Percentiles rank a stretch among this genome's conserved stretches.
phyloP scores from a whole-genome alignment of 139 green algal genomes.

The Mychonastes homosphaera region DNA sequence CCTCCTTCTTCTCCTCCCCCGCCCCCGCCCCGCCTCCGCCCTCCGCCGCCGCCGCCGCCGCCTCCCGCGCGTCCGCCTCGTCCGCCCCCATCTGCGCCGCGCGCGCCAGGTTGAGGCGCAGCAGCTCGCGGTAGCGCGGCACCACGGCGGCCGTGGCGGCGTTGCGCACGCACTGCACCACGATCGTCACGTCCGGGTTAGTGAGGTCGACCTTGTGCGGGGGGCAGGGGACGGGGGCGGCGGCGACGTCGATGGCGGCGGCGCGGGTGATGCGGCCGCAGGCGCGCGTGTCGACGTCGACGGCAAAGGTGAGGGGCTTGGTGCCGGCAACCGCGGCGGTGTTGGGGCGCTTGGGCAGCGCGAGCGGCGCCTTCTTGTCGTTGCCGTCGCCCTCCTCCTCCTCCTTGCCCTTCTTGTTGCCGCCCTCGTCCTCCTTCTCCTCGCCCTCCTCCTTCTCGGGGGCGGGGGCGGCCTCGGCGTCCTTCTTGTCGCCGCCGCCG shows the following conservation, averaged over 20 bases:
- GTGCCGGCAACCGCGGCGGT: too few species aligned
- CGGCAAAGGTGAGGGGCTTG: slow-evolving; percentile 27
- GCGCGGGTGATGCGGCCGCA: slow-evolving; percentile 29
- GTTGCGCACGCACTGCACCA: slow-evolving; percentile 42
- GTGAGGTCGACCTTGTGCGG: slow-evolving; percentile 45
- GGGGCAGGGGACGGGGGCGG: slow-evolving; percentile 22
- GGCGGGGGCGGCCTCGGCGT: too few species aligned
- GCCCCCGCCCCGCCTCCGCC: background rate
- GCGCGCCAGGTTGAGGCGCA: slow-evolving; percentile 28
- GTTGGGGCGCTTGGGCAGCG: too few species aligned
- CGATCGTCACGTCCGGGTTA: slow-evolving; percentile 19
- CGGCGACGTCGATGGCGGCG: slow-evolving; percentile 34
- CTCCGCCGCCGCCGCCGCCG: slow-evolving; percentile 3
- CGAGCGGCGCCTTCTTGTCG: background rate
- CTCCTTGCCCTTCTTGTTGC: background rate
- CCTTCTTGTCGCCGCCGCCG: too few species aligned
- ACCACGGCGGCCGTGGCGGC: slow-evolving; percentile 24
- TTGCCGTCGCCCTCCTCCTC: background rate
- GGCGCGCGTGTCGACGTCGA: slow-evolving; percentile 42
- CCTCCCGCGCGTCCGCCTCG: slow-evolving; percentile 10
- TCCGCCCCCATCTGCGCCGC: slow-evolving; percentile 29
- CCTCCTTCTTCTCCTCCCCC: slow-evolving; percentile 3
- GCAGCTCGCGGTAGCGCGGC: slow-evolving; percentile 27
- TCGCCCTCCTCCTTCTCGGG: slow-evolving; percentile 6
- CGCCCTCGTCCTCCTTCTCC: background rate